phyloP scores from a whole-genome alignment of 352 stramenopile species.

The Globisporangium paroecandrum region DNA sequence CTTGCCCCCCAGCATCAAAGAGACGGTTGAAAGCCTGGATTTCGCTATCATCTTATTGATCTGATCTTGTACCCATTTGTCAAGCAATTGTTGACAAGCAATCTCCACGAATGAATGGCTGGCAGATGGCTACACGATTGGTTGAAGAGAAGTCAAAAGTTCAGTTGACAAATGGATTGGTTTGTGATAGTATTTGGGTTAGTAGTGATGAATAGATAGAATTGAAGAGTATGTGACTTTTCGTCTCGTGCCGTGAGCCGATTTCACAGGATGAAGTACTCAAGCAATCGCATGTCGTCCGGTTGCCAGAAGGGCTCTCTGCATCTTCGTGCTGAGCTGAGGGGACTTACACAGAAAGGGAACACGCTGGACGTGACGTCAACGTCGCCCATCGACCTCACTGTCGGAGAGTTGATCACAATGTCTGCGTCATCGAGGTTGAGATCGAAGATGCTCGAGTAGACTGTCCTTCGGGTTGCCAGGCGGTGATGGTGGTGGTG shows the following conservation, averaged over 20 bases:
- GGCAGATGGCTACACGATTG: no score
- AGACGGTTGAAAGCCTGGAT: no score
- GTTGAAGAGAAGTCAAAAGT: no score
- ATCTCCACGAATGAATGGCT: no score
- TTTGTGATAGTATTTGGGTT: no score
- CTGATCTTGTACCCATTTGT: no score
- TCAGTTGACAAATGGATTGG: no score
- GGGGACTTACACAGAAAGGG: constrained; percentile 17
- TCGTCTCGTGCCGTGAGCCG: not conserved
- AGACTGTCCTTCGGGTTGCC: not conserved
- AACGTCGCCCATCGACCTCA: constrained; percentile 2
- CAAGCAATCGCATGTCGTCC: constrained; percentile 60
- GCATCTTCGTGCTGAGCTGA: not conserved
- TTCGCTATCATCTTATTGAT: no score
- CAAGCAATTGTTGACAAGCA: no score
- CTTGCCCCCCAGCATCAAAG: no score
- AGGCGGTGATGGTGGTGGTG: not conserved
- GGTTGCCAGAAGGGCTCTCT: constrained; percentile 28
- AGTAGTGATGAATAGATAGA: no score
- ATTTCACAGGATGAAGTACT: constrained; percentile 70
- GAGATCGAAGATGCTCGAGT: constrained; percentile 18
- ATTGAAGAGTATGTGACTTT: not conserved
- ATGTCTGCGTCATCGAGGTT: constrained; percentile 15
- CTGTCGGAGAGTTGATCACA: not conserved
- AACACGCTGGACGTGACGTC: constrained; percentile 3